Conservation (phyloP, 2,329 filamentous ascomycete species). For the Colletotrichum karsti region DNA sequence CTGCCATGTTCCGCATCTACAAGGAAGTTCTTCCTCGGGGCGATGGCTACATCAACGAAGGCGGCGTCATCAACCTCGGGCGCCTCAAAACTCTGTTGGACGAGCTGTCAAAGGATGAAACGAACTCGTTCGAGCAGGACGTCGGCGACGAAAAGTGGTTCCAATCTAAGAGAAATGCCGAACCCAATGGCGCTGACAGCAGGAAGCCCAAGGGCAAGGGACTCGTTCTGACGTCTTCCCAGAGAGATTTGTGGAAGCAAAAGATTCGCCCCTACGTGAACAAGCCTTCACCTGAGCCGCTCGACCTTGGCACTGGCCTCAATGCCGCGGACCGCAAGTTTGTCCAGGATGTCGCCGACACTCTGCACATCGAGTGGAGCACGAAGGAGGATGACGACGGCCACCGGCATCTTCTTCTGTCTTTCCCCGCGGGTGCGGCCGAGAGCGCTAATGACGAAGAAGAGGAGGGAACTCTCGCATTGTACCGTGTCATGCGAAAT, state of each 20-base stretch:
- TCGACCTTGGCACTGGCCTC: conserved; percentile 78
- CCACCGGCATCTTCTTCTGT: conserved; percentile 59
- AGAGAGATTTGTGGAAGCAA: conserved; percentile 83
- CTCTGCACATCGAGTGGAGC: conserved; percentile 64
- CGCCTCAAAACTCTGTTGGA: conserved; percentile 81
- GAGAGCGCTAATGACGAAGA: conserved; percentile 77
- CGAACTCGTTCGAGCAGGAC: conserved; percentile 91
- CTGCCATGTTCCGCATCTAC: conserved; percentile 97
- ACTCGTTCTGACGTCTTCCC: conserved; percentile 78
- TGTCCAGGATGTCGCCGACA: conserved; percentile 82
- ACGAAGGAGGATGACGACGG: conserved; percentile 66
- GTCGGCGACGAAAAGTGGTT: conserved; percentile 92
- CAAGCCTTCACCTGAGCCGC: conserved; percentile 67
- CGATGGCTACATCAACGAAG: conserved; percentile 96
- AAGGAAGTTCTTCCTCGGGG: conserved; percentile 88
- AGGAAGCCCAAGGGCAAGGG: conserved; percentile 64
- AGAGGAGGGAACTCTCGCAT: conserved; percentile 86
- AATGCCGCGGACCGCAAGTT: conserved; percentile 92
- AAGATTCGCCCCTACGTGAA: conserved; percentile 85
- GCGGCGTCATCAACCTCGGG: conserved; percentile 88
- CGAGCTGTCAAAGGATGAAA: conserved; percentile 88
- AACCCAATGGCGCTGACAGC: conserved; percentile 64
- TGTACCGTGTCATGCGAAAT: conserved; percentile 84
- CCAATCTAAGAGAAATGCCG: conserved; percentile 81
- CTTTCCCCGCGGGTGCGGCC: conserved; percentile 62